Conservation (phyloP, 257 asterid species). For the Solanum paucissectum region DNA sequence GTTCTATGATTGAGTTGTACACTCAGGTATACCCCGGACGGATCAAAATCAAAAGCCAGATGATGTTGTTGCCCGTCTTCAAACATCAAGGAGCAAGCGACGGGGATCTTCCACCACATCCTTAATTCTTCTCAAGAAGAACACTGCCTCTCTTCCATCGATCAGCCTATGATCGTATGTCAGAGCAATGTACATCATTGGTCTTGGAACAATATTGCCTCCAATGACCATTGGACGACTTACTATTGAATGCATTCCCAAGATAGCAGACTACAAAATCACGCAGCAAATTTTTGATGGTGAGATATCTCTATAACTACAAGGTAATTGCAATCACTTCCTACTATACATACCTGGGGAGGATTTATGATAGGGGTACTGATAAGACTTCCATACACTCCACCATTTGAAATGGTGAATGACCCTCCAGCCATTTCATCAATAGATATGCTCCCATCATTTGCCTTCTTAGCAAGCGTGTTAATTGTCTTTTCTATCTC, state of each 20-base stretch:
- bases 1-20: constrained; percentile 5
- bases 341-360: constrained; percentile 65
- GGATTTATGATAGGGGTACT: constrained; percentile 98
- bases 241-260: constrained; percentile 97
- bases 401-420: constrained; percentile 94
- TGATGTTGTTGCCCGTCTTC: constrained; percentile 8
- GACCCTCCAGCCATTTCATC: constrained; percentile 99
- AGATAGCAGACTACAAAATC: constrained; percentile 74
- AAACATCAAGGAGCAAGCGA: constrained; percentile 75
- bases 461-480: constrained; percentile 84
- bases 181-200: constrained; percentile 97
- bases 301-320: not conserved
- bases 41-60: not conserved
- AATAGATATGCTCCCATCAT: constrained; percentile 78
- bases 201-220: constrained; percentile 71
- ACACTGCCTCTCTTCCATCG: constrained; percentile 96
- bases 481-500: constrained; percentile 91
- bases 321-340: not conserved
- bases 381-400: constrained; percentile 93
- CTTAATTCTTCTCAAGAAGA: constrained; percentile 81
- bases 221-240: constrained; percentile 96
- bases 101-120: constrained; percentile 99
- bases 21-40: constrained; percentile 4
- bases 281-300: not conserved
- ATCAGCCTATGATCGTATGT: constrained; percentile 95